phyloP scores from a whole-genome alignment of 768 basidiomycete genomes.

The Agrocybe chaxingu region DNA sequence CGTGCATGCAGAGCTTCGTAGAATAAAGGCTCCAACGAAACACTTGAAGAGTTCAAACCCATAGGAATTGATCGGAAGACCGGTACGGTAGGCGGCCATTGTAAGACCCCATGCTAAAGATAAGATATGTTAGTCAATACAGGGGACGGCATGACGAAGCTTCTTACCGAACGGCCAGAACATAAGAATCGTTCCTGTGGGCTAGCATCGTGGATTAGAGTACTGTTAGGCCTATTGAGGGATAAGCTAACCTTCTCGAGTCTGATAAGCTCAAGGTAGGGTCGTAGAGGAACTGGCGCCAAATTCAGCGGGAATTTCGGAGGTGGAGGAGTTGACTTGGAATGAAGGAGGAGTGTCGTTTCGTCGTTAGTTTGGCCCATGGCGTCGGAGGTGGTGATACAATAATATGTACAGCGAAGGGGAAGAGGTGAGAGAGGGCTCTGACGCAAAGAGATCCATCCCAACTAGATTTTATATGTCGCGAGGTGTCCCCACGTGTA shows the following conservation, averaged over 20 bases:
- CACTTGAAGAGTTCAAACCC: conserved; percentile 27
- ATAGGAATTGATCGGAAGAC: conserved; percentile 30
- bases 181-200: conserved; percentile 47
- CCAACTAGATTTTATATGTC: conserved; percentile 16
- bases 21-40: conserved; percentile 34
- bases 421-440: conserved; percentile 4
- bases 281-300: conserved; percentile 24
- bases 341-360: conserved; percentile 6
- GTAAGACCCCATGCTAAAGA: conserved; percentile 45
- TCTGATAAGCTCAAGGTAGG: conserved; percentile 49
- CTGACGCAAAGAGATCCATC: neutral
- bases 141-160: neutral
- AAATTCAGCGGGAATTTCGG: conserved; percentile 31
- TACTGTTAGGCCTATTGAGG: neutral
- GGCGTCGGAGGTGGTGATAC: neutral
- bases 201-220: conserved; percentile 23
- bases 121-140: neutral
- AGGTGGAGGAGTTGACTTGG: neutral
- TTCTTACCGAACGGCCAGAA: conserved; percentile 51
- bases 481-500: conserved; percentile 7
- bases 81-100: conserved; percentile 40
- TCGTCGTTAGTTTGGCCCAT: conserved; percentile 11
- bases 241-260: conserved; percentile 39
- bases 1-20: conserved; percentile 51
- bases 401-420: neutral